Percentiles rank a stretch among this genome's conserved stretches.
Evolutionary conservation across 371 early-diverging fungal species (phyloP).

Genomic region (Mortierella sp.): DNA sequence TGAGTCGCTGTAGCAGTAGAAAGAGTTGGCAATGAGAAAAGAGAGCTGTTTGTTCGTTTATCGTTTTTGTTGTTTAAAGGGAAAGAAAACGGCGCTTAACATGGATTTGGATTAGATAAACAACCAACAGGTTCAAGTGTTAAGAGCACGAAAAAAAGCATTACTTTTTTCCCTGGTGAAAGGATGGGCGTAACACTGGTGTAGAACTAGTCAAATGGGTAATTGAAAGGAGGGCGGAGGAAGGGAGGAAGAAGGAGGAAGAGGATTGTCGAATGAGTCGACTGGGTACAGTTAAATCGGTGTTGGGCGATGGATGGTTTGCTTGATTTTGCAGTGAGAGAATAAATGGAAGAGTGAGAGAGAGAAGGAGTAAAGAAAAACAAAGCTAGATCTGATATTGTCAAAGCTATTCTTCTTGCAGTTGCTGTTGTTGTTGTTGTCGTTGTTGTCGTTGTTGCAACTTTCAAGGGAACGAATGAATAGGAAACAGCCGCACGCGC

Average conservation of each 20-base stretch:
- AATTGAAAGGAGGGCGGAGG: not conserved
- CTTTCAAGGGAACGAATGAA: not conserved
- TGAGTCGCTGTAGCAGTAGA: not conserved
- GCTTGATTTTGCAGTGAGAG: not conserved
- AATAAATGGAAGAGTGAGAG: not conserved
- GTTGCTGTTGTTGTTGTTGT: not conserved
- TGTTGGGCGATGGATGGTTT: not conserved
- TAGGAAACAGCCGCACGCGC: not conserved
- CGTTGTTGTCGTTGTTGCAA: not conserved
- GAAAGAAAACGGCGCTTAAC: not conserved
- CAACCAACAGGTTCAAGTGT: not conserved
- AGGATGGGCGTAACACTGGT: not conserved
- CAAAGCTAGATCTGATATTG: not conserved
- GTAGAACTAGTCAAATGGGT: not conserved
- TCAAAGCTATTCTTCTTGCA: no score
- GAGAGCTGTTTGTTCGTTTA: not conserved
- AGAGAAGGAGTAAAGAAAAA: not conserved
- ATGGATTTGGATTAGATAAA: not conserved
- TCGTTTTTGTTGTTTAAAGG: not conserved
- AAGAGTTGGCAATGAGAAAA: no score
- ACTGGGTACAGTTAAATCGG: not conserved
- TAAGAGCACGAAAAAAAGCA: not conserved
- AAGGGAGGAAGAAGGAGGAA: not conserved
- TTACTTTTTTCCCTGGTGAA: not conserved
- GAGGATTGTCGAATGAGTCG: not conserved